A percentile compares a stretch with the other conserved stretches of the same genome.
These are phyloP conservation scores for Penicillium salamii DNA, from an alignment of 495 filamentous ascomycete species.

Conservation along the genomic window DNA sequence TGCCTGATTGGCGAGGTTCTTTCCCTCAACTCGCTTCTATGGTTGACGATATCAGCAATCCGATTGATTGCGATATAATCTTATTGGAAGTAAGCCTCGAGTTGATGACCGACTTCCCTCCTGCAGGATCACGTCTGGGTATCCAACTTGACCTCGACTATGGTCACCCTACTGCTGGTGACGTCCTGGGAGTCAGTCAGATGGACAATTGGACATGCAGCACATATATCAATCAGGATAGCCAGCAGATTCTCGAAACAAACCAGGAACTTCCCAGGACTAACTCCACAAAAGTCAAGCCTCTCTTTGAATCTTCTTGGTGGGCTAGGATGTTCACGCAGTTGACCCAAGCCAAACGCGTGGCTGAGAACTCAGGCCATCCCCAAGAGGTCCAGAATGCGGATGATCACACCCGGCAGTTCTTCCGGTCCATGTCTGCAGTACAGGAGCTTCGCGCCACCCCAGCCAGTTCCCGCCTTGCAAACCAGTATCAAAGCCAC, in stretches of 20 bases:
- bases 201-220: conserved; percentile 49
- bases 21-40: conserved; percentile 45
- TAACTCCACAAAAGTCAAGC: conserved; percentile 42
- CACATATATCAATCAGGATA: conserved; percentile 45
- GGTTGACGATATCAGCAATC: conserved; percentile 32
- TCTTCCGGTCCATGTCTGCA: conserved; percentile 43
- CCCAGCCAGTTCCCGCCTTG: conserved; percentile 27
- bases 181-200: conserved; percentile 36
- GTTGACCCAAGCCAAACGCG: conserved; percentile 38
- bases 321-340: conserved; percentile 48
- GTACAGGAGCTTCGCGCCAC: conserved; percentile 50
- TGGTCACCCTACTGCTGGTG: conserved; percentile 33
- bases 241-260: conserved; percentile 31
- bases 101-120: conserved; percentile 46
- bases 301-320: conserved; percentile 47
- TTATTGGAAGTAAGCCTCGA: conserved; percentile 48
- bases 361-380: conserved; percentile 35
- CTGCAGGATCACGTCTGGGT: conserved; percentile 37
- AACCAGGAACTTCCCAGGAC: conserved; percentile 36
- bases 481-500: conserved; percentile 28
- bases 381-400: conserved; percentile 31
- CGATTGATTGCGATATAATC: conserved; percentile 46
- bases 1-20: conserved; percentile 42
- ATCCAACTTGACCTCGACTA: conserved; percentile 46
- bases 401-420: conserved; percentile 37